phyloP scores from a whole-genome alignment of 2,329 filamentous ascomycete genomes.

The Myriosclerotinia curreyana region DNA sequence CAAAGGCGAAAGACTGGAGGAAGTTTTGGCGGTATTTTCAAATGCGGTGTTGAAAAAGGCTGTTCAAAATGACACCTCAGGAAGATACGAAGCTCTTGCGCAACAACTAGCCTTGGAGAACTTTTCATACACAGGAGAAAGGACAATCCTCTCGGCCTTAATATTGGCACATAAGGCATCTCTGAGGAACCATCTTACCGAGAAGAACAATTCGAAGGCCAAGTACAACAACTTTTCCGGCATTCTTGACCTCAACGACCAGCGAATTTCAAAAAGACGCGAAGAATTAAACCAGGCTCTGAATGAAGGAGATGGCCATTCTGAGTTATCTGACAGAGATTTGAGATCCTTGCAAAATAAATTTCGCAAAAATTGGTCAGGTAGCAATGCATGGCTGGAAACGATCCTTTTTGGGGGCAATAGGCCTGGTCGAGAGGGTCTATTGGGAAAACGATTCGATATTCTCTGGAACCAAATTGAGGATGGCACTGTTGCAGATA shows the following conservation, averaged over 20 bases:
- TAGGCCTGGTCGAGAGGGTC: constrained; percentile 52
- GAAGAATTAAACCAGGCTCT: constrained; percentile 44
- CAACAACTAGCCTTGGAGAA: constrained; percentile 57
- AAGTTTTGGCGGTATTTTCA: constrained; percentile 80
- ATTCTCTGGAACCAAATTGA: constrained; percentile 68
- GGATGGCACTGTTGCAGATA: constrained; percentile 53
- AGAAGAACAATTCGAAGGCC: constrained; percentile 57
- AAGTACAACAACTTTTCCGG: constrained; percentile 63
- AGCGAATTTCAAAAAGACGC: constrained; percentile 53
- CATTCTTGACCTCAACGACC: constrained; percentile 61
- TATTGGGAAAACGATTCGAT: constrained; percentile 67
- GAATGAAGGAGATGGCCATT: constrained; percentile 35
- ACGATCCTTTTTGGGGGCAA: constrained; percentile 66
- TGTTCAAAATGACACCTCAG: constrained; percentile 46
- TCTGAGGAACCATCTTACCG: constrained; percentile 55
- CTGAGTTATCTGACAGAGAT: constrained; percentile 25
- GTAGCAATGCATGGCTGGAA: constrained; percentile 70
- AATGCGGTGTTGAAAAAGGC: constrained; percentile 74
- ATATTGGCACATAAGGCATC: constrained; percentile 71
- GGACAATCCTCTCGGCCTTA: constrained; percentile 58
- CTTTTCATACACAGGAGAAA: constrained; percentile 54
- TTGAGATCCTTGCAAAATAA: constrained; percentile 54
- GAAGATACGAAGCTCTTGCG: constrained; percentile 48
- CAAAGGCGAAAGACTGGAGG: constrained; percentile 84
- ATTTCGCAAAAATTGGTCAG: constrained; percentile 73